A percentile compares a stretch with the other conserved stretches of the same genome.
Conservation (phyloP, 352 stramenopile genomes). For the Globisporangium orthogonon region DNA sequence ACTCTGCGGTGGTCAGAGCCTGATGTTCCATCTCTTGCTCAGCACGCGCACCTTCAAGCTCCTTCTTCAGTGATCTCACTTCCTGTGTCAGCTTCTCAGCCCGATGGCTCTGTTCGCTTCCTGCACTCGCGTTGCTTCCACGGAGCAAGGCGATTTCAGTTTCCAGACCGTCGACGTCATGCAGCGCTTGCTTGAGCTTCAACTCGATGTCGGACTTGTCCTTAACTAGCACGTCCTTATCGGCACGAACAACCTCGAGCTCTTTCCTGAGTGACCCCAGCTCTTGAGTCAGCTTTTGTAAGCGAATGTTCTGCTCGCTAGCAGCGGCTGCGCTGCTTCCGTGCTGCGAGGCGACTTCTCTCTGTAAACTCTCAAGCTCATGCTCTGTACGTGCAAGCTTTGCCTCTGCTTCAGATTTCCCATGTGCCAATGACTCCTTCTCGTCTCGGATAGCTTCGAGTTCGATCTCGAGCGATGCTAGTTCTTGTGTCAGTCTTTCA, state of each 20-base stretch:
- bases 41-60: neutral
- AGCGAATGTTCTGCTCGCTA: neutral
- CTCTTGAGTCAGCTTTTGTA: neutral
- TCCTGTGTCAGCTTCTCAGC: neutral
- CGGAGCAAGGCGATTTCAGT: neutral
- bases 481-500: neutral
- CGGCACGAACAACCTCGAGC: neutral
- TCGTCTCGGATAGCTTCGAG: slow-evolving; percentile 9
- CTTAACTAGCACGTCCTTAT: neutral
- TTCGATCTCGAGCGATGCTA: neutral
- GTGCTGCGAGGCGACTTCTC: neutral
- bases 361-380: neutral
- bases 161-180: slow-evolving; percentile 1
- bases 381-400: neutral
- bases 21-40: too few species aligned
- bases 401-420: slow-evolving; percentile 10
- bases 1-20: too few species aligned
- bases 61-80: neutral
- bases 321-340: neutral
- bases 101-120: neutral
- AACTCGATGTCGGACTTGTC: neutral
- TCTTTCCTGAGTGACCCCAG: neutral
- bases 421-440: slow-evolving; percentile 9
- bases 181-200: neutral
- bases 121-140: slow-evolving; percentile 4